phyloP scores from a whole-genome alignment of 305 asterid species.

The Euphrasia arctica region DNA sequence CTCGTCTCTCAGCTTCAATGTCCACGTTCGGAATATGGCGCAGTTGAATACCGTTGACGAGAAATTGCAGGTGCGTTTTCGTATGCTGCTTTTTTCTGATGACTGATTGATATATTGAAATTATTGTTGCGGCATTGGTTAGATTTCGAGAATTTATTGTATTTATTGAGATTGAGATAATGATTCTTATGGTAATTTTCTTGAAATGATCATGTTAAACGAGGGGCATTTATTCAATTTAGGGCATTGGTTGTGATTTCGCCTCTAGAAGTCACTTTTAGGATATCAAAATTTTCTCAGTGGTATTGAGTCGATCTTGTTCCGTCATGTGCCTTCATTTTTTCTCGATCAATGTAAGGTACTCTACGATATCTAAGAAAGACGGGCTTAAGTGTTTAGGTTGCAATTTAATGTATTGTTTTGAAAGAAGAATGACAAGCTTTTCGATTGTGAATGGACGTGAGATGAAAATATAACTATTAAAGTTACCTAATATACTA shows the following conservation, averaged over 20 bases:
- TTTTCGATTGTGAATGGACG: too few relatives aligned
- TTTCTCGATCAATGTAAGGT: background rate
- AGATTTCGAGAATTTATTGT: background rate
- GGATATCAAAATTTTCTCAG: background rate
- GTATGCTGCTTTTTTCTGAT: background rate
- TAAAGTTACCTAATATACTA: too few relatives aligned
- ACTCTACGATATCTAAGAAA: background rate
- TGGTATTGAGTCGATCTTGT: background rate
- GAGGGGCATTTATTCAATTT: background rate
- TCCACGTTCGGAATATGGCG: conserved; percentile 53
- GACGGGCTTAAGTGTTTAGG: background rate
- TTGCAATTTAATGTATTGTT: background rate
- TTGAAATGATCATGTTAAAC: background rate
- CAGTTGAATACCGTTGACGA: conserved; percentile 56
- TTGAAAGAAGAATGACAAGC: too few relatives aligned
- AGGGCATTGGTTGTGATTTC: background rate
- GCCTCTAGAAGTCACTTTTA: background rate
- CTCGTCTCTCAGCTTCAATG: conserved; percentile 35
- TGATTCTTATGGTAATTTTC: background rate
- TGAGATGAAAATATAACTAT: too few relatives aligned
- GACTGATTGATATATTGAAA: background rate
- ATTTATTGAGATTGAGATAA: background rate
- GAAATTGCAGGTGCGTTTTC: conserved; percentile 59
- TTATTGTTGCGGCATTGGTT: background rate
- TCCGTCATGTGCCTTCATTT: background rate